phyloP scores from a whole-genome alignment of 768 basidiomycete species.

The Collybia nuda region DNA sequence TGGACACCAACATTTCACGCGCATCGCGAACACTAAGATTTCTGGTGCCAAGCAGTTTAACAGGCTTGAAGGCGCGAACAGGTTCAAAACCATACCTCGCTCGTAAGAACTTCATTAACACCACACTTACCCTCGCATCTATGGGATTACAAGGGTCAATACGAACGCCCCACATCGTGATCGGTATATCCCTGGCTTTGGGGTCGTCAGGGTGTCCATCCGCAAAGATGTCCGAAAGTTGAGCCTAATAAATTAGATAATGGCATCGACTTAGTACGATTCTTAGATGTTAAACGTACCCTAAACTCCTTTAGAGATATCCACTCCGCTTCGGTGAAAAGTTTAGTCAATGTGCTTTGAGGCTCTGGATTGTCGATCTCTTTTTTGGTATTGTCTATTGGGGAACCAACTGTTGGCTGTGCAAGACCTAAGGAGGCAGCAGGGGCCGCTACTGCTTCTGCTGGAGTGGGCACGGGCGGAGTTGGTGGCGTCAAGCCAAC shows the following conservation, averaged over 20 bases:
- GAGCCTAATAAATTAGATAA: slow-evolving; percentile 19
- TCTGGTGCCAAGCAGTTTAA: slow-evolving; percentile 25
- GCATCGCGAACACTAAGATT: slow-evolving; percentile 55
- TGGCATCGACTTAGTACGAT: neutral
- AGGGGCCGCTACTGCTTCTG: no score
- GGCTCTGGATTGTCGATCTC: slow-evolving; percentile 44
- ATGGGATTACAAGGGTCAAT: slow-evolving; percentile 57
- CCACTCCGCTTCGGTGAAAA: slow-evolving; percentile 77
- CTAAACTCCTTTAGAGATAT: slow-evolving; percentile 64
- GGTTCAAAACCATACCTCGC: slow-evolving; percentile 49
- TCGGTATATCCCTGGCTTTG: slow-evolving; percentile 47
- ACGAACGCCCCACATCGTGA: slow-evolving; percentile 70
- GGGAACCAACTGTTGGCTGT: no score
- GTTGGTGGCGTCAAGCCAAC: no score
- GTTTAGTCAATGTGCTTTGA: slow-evolving; percentile 66
- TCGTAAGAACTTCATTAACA: slow-evolving; percentile 80
- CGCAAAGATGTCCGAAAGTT: slow-evolving; percentile 53
- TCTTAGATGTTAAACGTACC: slow-evolving; percentile 33
- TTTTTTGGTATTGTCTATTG: slow-evolving; percentile 2
- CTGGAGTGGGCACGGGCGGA: no score
- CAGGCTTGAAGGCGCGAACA: neutral
- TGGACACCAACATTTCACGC: slow-evolving; percentile 63
- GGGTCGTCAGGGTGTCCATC: slow-evolving; percentile 62
- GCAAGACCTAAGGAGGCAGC: no score
- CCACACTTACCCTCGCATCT: slow-evolving; percentile 69